Evolutionary conservation across 2,329 filamentous ascomycete species (phyloP).

Genomic region (Parasarocladium wereldwijsianum): DNA sequence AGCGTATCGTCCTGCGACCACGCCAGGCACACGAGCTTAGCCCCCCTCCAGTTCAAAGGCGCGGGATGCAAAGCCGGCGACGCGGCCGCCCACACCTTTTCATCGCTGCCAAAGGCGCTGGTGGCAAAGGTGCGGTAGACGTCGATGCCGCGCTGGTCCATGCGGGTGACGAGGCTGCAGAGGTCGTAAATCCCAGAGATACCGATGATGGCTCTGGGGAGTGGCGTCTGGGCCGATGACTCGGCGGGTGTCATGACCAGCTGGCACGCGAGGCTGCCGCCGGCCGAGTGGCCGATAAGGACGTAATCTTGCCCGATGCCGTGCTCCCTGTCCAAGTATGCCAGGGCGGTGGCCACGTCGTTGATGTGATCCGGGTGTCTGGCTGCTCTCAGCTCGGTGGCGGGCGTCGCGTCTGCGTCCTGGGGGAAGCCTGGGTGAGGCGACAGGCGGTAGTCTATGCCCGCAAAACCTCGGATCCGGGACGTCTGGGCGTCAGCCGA

Average conservation of each 20-base stretch:
- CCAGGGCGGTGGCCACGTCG: conserved; percentile 39
- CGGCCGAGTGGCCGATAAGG: conserved; percentile 47
- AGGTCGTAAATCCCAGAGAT: conserved; percentile 56
- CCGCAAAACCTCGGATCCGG: conserved; percentile 45
- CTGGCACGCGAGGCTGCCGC: conserved; percentile 50
- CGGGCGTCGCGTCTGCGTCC: conserved; percentile 12
- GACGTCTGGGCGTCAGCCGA: conserved; percentile 11
- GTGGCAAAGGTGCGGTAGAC: conserved; percentile 42
- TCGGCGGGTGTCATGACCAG: conserved; percentile 29
- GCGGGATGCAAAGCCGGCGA: conserved; percentile 35
- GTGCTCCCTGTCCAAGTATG: conserved; percentile 29
- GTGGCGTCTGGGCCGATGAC: conserved; percentile 11
- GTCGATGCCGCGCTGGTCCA: conserved; percentile 16
- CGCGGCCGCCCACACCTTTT: conserved; percentile 33
- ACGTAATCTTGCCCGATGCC: conserved; percentile 34
- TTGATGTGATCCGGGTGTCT: conserved; percentile 43
- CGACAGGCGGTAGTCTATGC: conserved; percentile 48
- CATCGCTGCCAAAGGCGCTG: conserved; percentile 44
- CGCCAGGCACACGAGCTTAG: conserved; percentile 23
- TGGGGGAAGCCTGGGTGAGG: conserved; percentile 30
- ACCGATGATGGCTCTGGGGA: conserved; percentile 41
- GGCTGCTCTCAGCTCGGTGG: conserved; percentile 24
- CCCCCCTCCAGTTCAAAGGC: conserved; percentile 24
- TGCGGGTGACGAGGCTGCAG: conserved; percentile 30
- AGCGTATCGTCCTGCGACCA: conserved; percentile 33